Percentiles rank a stretch among this genome's conserved stretches.
These are phyloP conservation scores for Starmerella vaccinii DNA, from an alignment of 805 yeast species.

Conservation along the genomic window DNA sequence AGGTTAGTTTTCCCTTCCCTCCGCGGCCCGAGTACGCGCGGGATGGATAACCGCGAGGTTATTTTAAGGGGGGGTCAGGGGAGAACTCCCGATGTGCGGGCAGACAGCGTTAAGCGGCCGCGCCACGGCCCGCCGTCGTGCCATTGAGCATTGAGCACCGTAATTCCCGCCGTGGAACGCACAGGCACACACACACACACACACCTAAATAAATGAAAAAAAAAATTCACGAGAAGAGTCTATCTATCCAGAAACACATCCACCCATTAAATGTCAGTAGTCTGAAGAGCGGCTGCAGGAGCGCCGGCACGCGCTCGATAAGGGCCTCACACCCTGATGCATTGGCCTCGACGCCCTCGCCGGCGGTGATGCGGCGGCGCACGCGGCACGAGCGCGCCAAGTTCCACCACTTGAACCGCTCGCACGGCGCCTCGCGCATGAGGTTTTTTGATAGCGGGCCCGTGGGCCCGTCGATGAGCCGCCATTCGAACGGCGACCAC, in stretches of 20 bases:
- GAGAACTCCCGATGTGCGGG: no score
- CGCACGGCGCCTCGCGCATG: slow-evolving; percentile 61
- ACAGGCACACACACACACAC: no score
- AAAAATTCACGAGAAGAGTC: slow-evolving; percentile 29
- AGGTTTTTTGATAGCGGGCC: slow-evolving; percentile 82
- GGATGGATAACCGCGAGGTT: no score
- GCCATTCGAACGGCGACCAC: slow-evolving; percentile 83
- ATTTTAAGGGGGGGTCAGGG: no score
- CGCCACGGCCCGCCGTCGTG: no score
- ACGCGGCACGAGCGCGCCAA: slow-evolving; percentile 74
- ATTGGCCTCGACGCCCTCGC: slow-evolving; percentile 64
- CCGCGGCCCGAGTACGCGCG: no score
- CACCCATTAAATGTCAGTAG: slow-evolving; percentile 31
- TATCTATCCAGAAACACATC: slow-evolving; percentile 55
- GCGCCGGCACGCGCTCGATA: slow-evolving; percentile 15
- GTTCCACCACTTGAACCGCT: slow-evolving; percentile 87
- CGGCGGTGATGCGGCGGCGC: slow-evolving; percentile 61
- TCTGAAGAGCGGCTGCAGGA: slow-evolving; percentile 12
- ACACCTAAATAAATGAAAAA: no score
- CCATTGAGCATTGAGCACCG: no score
- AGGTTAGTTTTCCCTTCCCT: no score
- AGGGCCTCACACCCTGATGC: slow-evolving; percentile 18
- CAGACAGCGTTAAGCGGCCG: no score
- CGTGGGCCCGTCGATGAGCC: slow-evolving; percentile 81
- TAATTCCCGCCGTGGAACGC: no score